Percentiles rank a stretch among this genome's conserved stretches.
Evolutionary conservation across 495 filamentous ascomycete species (phyloP).

Genomic region (Lichenothelia convexa): DNA sequence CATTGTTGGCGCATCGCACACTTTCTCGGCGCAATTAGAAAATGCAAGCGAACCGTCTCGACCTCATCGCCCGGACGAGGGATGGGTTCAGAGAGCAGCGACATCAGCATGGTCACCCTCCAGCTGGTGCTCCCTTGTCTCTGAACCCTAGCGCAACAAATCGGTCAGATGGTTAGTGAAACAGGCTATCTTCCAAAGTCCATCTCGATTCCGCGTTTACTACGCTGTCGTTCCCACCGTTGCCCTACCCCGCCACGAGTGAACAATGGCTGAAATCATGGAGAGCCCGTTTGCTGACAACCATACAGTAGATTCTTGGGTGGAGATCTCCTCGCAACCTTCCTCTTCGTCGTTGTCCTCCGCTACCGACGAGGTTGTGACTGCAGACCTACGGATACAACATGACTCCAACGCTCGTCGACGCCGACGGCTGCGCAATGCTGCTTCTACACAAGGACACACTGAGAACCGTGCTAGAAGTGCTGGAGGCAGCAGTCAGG

Average conservation of each 20-base stretch:
- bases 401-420: conserved; percentile 27
- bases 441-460: conserved; percentile 20
- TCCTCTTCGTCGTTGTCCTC: conserved; percentile 86
- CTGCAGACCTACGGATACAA: conserved; percentile 62
- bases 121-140: not conserved
- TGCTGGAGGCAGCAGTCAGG: conserved; percentile 54
- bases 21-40: too few species aligned
- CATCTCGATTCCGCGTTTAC: not conserved
- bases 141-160: not conserved
- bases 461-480: conserved; percentile 5
- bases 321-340: conserved; percentile 84
- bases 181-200: not conserved
- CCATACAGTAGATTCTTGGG: conserved; percentile 64
- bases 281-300: conserved; percentile 1
- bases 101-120: not conserved
- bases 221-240: not conserved
- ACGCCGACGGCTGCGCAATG: conserved; percentile 35
- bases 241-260: not conserved
- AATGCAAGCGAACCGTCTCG: too few species aligned
- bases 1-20: too few species aligned
- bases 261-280: conserved; percentile 1
- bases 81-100: not conserved
- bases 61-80: not conserved
- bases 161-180: conserved; percentile 4
- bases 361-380: conserved; percentile 66